phyloP scores from a whole-genome alignment of 78 protist genomes.

The Cavenderia fasciculata region DNA sequence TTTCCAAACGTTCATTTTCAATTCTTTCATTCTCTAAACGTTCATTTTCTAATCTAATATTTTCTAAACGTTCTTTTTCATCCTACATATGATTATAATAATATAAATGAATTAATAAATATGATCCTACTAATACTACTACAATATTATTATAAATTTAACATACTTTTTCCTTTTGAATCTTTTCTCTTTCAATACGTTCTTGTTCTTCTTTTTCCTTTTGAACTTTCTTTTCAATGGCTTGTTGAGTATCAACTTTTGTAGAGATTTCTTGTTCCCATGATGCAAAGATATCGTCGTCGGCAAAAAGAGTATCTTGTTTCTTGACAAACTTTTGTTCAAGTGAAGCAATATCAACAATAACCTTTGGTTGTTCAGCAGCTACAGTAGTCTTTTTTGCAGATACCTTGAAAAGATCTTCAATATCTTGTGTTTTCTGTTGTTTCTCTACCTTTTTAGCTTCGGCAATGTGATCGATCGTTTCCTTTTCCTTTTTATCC shows the following conservation, averaged over 20 bases:
- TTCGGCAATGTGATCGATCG: not conserved
- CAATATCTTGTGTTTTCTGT: constrained; percentile 5
- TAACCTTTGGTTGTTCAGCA: not conserved
- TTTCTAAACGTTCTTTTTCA: no score
- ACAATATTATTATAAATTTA: no score
- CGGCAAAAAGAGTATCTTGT: not conserved
- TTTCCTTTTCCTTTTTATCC: not conserved
- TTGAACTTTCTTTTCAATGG: not conserved
- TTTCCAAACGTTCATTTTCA: no score
- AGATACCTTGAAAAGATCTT: constrained; percentile 32
- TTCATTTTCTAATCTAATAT: no score
- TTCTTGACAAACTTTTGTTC: constrained; percentile 29
- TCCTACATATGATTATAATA: no score
- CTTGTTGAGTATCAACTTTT: not conserved
- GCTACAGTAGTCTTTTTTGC: not conserved
- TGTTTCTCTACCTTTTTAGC: not conserved
- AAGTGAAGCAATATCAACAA: constrained; percentile 12
- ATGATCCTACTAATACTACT: no score
- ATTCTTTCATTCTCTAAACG: no score
- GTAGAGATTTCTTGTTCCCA: constrained; percentile 28
- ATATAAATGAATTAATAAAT: no score
- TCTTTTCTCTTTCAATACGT: not conserved
- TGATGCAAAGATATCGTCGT: constrained; percentile 4
- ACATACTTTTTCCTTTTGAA: no score
- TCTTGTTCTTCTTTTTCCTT: not conserved